Evolutionary conservation across 2,329 filamentous ascomycete genomes (phyloP).

Genomic region (Aspergillus latus): DNA sequence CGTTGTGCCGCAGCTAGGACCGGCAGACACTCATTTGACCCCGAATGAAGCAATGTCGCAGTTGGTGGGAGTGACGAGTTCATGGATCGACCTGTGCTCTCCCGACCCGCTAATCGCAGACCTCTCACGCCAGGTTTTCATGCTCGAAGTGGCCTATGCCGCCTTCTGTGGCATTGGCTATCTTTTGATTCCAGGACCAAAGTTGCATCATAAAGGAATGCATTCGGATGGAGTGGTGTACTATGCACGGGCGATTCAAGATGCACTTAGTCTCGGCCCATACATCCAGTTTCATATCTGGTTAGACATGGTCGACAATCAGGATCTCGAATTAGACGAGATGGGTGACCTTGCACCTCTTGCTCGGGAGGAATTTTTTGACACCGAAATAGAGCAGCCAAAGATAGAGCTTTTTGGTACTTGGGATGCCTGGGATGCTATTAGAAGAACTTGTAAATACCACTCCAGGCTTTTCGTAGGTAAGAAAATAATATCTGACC

Average conservation of each 20-base stretch:
- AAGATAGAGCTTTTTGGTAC: conserved; percentile 70
- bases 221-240: conserved; percentile 59
- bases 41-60: conserved; percentile 79
- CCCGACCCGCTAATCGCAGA: conserved; percentile 78
- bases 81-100: conserved; percentile 90
- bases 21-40: conserved; percentile 62
- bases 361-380: conserved; percentile 43
- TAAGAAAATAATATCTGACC: conserved; percentile 51
- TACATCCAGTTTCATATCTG: conserved; percentile 80
- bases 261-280: conserved; percentile 71
- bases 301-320: conserved; percentile 77
- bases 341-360: conserved; percentile 48
- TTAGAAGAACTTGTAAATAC: conserved; percentile 84
- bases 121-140: conserved; percentile 84
- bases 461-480: conserved; percentile 76
- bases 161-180: conserved; percentile 89
- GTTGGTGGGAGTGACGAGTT: conserved; percentile 75
- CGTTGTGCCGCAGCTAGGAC: conserved; percentile 42
- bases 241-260: conserved; percentile 80
- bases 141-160: conserved; percentile 89
- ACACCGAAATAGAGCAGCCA: conserved; percentile 36
- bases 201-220: conserved; percentile 57
- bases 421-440: conserved; percentile 93
- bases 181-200: conserved; percentile 77
- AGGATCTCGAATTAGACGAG: conserved; percentile 52